Percentiles rank a stretch among this genome's conserved stretches.
Evolutionary conservation across 139 green algal species (phyloP).

Genomic region (Chlamydomonas sp.): DNA sequence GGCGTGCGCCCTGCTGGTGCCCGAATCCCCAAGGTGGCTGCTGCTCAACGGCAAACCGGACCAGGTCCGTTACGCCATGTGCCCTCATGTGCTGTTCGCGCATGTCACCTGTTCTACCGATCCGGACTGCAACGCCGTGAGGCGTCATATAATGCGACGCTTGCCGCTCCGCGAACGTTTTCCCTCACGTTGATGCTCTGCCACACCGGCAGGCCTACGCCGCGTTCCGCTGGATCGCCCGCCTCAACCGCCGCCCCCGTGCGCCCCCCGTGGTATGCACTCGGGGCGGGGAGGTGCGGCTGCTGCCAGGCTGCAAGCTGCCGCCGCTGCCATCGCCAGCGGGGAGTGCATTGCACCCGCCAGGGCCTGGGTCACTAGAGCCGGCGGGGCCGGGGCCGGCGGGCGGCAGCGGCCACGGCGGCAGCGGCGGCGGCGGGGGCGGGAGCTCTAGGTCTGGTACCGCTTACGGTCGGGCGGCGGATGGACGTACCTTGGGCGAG

Average conservation of each 20-base stretch:
- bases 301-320: not conserved
- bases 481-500: not conserved
- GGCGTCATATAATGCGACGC: not conserved
- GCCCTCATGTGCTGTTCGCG: too few relatives aligned
- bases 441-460: not conserved
- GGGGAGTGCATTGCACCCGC: too few relatives aligned
- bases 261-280: not conserved
- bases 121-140: not conserved
- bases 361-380: too few relatives aligned
- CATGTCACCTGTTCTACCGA: too few relatives aligned
- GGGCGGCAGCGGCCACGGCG: not conserved
- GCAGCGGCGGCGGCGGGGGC: not conserved
- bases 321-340: too few relatives aligned
- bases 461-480: not conserved
- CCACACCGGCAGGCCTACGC: not conserved
- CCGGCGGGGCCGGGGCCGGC: too few relatives aligned
- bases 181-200: not conserved
- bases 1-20: constrained; percentile 14
- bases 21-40: constrained; percentile 39
- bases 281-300: not conserved
- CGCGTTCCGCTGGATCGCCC: constrained; percentile 23
- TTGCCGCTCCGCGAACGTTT: not conserved
- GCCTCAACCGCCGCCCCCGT: not conserved
- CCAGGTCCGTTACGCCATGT: not conserved
- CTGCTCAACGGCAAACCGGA: constrained; percentile 15